Evolutionary conservation across 164 flowering plant species (phyloP), one percentile per base, ranked within the genome.

Genomic region (Berberis vulgaris): DNA sequence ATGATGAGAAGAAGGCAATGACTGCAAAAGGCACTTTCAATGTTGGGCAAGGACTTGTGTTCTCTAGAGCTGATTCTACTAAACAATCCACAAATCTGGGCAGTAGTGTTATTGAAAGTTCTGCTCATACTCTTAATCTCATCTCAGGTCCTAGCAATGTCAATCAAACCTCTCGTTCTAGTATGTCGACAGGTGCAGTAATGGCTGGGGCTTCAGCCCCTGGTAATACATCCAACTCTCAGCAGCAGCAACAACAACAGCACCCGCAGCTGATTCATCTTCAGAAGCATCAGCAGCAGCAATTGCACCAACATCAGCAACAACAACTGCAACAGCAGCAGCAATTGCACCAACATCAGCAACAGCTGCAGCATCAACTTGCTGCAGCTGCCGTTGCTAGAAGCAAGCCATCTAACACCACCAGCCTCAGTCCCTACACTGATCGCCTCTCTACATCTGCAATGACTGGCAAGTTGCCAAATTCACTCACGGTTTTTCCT

Each of bases 11-110:
- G 57, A 84, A 83, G 67, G 68, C 69, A 2, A 67, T 65, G 69
- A 45, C 64, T 0, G 81, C 76, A 26, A 83, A 82, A 68, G 66
- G 74, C 42, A 50, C 75, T 3, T 49, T 76, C 41, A 50, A 69
- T 43, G 62, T 61, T 42, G 81, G 78, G 45, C 89, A 84, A 49
- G 80, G 95, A 46, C 84, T 88, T 74, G 82, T 82, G 10, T 88
- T 91, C 65, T 81, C 93, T 2, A 80, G 92, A 61, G 59, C 82
- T 39, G 90, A 87, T 57, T 64, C 78, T 11, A n/a, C 71, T 41
- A 85, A 84, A 44, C 59, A 80, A 7, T 67, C 86, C 12, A 26
- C 84, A n/a, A 55, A 76, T 57, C 54, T 77, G 5, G 78, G 79
- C 5, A 76, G 65, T 61, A 69, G 47, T 64, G 87, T 80, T 3